Conservation (phyloP, 129 eudicot genomes). For the Artemisia tridentata region DNA sequence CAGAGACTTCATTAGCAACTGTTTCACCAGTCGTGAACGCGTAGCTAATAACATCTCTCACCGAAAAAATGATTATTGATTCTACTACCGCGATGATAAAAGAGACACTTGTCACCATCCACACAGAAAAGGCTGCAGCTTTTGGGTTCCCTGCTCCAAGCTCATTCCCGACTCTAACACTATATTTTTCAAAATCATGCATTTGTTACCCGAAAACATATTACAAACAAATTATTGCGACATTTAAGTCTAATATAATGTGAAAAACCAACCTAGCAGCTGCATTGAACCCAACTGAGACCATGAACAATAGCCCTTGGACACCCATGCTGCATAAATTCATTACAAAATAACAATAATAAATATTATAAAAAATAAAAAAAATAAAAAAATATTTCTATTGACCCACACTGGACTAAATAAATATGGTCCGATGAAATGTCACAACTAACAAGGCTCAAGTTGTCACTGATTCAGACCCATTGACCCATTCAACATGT, state of each 20-base stretch:
- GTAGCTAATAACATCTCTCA: conserved; percentile 65
- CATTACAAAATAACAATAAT: neutral
- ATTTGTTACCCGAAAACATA: no score
- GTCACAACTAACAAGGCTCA: no score
- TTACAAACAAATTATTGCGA: no score
- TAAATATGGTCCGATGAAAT: no score
- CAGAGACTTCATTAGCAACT: conserved; percentile 73
- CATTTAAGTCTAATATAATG: no score
- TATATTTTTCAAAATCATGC: conserved; percentile 33
- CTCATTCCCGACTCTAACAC: conserved; percentile 96
- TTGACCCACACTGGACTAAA: no score
- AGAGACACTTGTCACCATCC: conserved; percentile 50
- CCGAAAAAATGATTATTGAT: conserved; percentile 44
- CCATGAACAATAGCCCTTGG: conserved; percentile 60
- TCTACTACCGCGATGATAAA: conserved; percentile 46
- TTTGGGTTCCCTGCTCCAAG: conserved; percentile 86
- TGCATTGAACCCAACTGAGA: conserved; percentile 83
- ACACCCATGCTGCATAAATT: conserved; percentile 55
- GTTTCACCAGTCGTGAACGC: conserved; percentile 64
- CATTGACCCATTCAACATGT: neutral
- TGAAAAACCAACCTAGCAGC: conserved; percentile 56
- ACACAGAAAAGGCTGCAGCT: conserved; percentile 74
- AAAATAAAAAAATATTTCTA: no score
- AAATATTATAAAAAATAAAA: neutral
- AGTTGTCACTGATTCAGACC: neutral